phyloP scores from a whole-genome alignment of 441 rosid species.

The Aquilaria agallochum region DNA sequence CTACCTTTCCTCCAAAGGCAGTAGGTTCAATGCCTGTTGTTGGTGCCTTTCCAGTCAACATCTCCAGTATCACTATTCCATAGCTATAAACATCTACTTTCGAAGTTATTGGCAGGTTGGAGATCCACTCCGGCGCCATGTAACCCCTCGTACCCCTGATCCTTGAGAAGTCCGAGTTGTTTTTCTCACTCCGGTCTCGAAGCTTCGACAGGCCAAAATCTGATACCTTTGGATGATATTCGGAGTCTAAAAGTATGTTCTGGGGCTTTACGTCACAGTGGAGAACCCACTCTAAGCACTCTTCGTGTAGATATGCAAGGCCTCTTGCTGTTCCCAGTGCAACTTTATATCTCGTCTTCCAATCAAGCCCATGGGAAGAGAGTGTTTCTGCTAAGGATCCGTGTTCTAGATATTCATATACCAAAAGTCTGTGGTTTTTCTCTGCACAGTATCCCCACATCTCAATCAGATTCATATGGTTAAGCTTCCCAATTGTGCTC shows the following conservation, averaged over 20 bases:
- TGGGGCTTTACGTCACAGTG: constrained; percentile 47
- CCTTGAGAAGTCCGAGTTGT: constrained; percentile 19
- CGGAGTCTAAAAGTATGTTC: constrained; percentile 31
- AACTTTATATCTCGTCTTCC: constrained; percentile 24
- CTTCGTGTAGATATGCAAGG: constrained; percentile 34
- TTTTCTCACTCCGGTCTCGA: constrained; percentile 6
- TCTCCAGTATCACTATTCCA: constrained; percentile 34
- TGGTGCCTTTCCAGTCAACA: constrained; percentile 21
- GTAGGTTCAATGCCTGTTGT: not conserved
- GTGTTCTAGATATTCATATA: constrained; percentile 29
- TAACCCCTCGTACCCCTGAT: constrained; percentile 47
- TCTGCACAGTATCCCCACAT: constrained; percentile 36
- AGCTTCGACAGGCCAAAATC: constrained; percentile 41
- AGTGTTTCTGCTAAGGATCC: constrained; percentile 27
- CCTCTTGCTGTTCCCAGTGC: constrained; percentile 29
- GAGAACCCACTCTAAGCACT: constrained; percentile 36
- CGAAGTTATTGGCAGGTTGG: constrained; percentile 34
- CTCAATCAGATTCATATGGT: constrained; percentile 33
- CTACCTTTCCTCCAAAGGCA: not conserved
- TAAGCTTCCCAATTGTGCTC: constrained; percentile 28
- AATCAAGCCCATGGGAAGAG: constrained; percentile 9
- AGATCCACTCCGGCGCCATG: constrained; percentile 54
- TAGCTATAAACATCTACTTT: constrained; percentile 42
- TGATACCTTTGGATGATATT: constrained; percentile 25
- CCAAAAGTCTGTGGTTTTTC: constrained; percentile 26